Percentiles rank a stretch among this genome's conserved stretches.
Conservation (phyloP, 1,284 basidiomycete species). For the Moesziomyces antarcticus region DNA sequence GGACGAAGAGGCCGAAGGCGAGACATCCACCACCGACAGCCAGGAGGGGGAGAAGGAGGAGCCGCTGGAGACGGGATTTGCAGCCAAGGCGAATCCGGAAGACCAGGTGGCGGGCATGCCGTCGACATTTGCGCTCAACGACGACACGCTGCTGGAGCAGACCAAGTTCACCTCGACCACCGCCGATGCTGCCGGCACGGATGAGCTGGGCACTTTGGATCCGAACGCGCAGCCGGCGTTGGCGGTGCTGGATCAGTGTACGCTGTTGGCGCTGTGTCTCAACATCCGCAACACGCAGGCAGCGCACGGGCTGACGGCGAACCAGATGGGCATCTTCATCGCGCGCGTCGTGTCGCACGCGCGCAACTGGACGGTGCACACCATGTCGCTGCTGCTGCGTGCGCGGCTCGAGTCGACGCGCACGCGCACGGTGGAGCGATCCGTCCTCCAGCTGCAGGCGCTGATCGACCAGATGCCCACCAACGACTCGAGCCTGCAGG, state of each 20-base stretch:
- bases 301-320: conserved; percentile 65
- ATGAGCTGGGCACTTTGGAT: conserved; percentile 74
- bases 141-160: conserved; percentile 94
- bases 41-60: conserved; percentile 34
- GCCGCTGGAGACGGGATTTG: conserved; percentile 44
- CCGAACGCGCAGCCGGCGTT: conserved; percentile 80
- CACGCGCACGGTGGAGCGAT: conserved; percentile 64
- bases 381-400: conserved; percentile 65
- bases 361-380: conserved; percentile 67
- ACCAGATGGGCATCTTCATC: conserved; percentile 65
- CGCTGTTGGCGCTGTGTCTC: conserved; percentile 63
- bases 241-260: conserved; percentile 62
- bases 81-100: conserved; percentile 44
- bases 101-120: conserved; percentile 71
- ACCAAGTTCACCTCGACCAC: conserved; percentile 81
- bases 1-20: conserved; percentile 31
- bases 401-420: conserved; percentile 62
- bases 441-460: conserved; percentile 65
- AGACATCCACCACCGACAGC: conserved; percentile 9
- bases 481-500: conserved; percentile 65
- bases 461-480: conserved; percentile 67
- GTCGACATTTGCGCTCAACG: conserved; percentile 85
- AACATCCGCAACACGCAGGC: conserved; percentile 65
- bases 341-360: conserved; percentile 59
- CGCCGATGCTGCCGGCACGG: conserved; percentile 70